These are phyloP conservation scores for Cladosporium sp. DNA, from an alignment of 2,329 filamentous ascomycete species.

Conservation along the genomic window DNA sequence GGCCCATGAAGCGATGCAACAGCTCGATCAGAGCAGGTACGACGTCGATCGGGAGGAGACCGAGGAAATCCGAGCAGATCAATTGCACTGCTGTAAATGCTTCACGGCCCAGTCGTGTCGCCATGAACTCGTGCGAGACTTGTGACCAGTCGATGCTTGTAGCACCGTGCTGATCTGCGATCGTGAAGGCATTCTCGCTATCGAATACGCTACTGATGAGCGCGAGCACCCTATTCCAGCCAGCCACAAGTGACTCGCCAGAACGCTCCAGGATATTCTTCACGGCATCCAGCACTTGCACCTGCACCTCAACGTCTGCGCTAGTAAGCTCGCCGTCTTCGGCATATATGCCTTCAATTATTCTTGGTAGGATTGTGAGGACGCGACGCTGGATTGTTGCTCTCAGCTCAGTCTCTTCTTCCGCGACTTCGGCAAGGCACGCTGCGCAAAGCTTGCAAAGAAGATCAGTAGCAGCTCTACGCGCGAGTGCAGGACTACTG, in stretches of 20 bases:
- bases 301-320: conserved; percentile 59
- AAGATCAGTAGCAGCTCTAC: conserved; percentile 52
- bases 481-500: conserved; percentile 44
- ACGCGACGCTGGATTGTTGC: conserved; percentile 34
- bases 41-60: conserved; percentile 66
- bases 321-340: conserved; percentile 30
- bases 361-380: conserved; percentile 46
- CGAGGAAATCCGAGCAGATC: conserved; percentile 90
- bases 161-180: conserved; percentile 18
- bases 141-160: conserved; percentile 31
- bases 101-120: conserved; percentile 75
- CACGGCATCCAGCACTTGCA: conserved; percentile 67
- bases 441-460: conserved; percentile 51
- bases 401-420: conserved; percentile 42
- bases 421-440: conserved; percentile 54
- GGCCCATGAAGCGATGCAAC: conserved; percentile 83
- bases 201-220: conserved; percentile 82
- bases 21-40: conserved; percentile 83
- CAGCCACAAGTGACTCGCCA: conserved; percentile 77
- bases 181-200: conserved; percentile 22
- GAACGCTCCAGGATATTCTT: conserved; percentile 79
- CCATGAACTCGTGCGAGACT: conserved; percentile 47
- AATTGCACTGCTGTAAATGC: conserved; percentile 89
- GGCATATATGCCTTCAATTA: conserved; percentile 40
- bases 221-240: conserved; percentile 83